Evolutionary conservation across 2,329 filamentous ascomycete species (phyloP), one percentile per base, ranked within the genome.

Genomic region (Fusarium setosum): DNA sequence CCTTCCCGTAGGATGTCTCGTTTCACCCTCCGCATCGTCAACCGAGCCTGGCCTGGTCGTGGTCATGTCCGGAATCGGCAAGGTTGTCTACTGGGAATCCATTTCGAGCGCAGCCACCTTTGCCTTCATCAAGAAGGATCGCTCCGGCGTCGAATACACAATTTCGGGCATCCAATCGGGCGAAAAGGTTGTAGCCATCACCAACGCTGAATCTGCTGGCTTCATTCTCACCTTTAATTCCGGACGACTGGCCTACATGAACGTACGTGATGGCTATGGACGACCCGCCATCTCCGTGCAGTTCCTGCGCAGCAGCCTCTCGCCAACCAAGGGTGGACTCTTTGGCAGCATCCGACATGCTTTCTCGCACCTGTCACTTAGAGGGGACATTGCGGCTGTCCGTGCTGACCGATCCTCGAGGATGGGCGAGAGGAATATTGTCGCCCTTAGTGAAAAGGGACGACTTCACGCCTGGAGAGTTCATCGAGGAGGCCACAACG

Each of bases 21-120:
- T 97, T 7, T 90, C 92, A 0, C 90, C 92, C 48, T 92, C 92
- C 6, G 90, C 92, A 11, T 90, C 90, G 5, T 88, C 88, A n/a
- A 88, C 88, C 47, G 92, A 97, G 69, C 91, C 94, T 31, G 96
- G 96, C 3, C 84, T 99, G 34, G 88, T 99, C 24, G 87, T 97
- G 34, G 85, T 98, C 34, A 92, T 95, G 81, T 92, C 95, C 12
- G 88, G 87, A 17, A 94, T 86, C 47, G 96, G 96, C 51, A 94
- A 90, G 76, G 88, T 98, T 51, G 90, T 93, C 41, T 98, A 96
- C 77, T 98, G 96, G 94, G 96, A 98, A 76, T 96, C 93, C 35
- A 92, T 98, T 65, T 94, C 95, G 56, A 94, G 90, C 76, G 94
- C 93, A 10, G 92, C 94, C 35, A 93, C 93, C 1, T 85, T 96